Base-by-base conservation (phyloP, 1,139 yeast species). In the Saccharomycopsis hybrid region DNA sequence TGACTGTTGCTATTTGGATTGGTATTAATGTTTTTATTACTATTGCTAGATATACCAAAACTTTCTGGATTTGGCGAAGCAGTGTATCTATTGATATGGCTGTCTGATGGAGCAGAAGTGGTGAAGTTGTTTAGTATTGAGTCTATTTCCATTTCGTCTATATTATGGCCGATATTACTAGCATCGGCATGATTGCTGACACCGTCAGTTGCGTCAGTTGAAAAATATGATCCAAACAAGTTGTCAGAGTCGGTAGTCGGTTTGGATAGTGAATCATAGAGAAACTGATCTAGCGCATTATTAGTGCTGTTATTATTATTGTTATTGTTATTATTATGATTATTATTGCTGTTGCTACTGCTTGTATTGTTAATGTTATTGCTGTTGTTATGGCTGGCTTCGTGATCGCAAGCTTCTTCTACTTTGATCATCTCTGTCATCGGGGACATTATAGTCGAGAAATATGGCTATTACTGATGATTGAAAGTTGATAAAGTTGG, bases 71-170 rank as follows among this genome's bases (percentile, higher is more conserved):
- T 40, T 7, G 43, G 25, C 27, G 30, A 40, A 1, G 43, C 33
- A 27, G 43, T 29, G 30, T 40, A 40, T 18, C 18, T 18, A 11
- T 40, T 40, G 43, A 40, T 29, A 29, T 40, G 33, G 18, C 28
- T 29, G 8, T 40, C 43, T 27, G 42, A 27, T 5, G 41, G 42
- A 9, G 46, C 33, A 7, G 28, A 29, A 24, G 38, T 37, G n/a
- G 50, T 47, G 43, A 47, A 47, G 38, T 47, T 47, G 40, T 47
- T 43, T 8, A 47, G 35, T 7, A 47, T 47, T 4, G 46, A 36
- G 5, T 47, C 50, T n/a, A 47, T 42, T 28, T 47, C 50, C 43
- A 42, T 43, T n/a, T 47, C 50, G 11, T 24, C 50, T 11, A 40
- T 24, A 9, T 46, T 29, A 4, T 30, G n/a, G 11, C 30, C 13